These are phyloP conservation scores for Sarocladiaceae sp. DNA, from an alignment of 2,329 filamentous ascomycete species.

Conservation along the genomic window DNA sequence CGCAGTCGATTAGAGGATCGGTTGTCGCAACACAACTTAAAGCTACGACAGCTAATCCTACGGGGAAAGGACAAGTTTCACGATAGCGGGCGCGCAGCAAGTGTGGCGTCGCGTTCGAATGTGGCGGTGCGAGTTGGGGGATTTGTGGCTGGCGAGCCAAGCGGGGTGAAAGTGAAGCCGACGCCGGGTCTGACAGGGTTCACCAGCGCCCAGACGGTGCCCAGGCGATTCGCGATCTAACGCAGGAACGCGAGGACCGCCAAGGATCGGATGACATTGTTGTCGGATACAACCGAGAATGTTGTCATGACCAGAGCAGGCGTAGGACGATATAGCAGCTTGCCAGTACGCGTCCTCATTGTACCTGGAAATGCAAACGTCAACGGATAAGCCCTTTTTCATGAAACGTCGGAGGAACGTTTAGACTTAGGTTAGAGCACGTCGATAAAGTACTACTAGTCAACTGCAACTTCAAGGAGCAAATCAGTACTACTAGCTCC, in stretches of 20 bases:
- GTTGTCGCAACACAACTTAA: background rate
- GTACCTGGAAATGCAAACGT: background rate
- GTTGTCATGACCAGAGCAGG: no score
- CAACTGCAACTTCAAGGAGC: no score
- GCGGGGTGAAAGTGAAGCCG: constrained; percentile 2
- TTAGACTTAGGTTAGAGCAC: no score
- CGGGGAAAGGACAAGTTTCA: constrained; percentile 9
- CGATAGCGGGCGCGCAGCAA: background rate
- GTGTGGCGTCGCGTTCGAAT: background rate
- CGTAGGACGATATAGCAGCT: no score
- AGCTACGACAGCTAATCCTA: background rate
- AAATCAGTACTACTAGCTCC: no score
- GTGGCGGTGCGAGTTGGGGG: background rate
- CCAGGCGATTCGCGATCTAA: constrained; percentile 2
- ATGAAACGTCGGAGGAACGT: no score
- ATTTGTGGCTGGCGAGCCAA: background rate
- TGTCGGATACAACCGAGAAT: constrained; percentile 1
- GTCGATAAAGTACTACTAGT: no score
- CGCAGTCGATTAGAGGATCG: background rate
- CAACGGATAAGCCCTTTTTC: no score
- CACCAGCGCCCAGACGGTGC: background rate
- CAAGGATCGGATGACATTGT: background rate
- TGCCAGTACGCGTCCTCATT: no score
- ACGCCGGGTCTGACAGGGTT: background rate
- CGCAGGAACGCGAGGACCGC: constrained; percentile 3